Evolutionary conservation across 2,329 filamentous ascomycete species (phyloP).

Genomic region (Fusarium virguliforme): DNA sequence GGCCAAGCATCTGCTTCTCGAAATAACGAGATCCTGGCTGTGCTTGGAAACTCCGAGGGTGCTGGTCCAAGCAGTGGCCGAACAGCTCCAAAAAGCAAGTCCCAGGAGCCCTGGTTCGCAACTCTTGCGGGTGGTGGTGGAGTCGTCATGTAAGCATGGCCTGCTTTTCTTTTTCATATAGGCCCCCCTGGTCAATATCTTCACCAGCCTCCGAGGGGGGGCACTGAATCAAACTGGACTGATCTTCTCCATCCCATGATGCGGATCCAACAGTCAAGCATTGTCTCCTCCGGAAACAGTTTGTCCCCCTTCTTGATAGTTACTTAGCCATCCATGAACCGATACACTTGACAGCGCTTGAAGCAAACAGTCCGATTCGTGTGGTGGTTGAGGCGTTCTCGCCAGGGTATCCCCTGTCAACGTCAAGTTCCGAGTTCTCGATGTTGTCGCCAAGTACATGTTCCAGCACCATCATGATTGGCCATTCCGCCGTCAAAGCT

Average conservation of each 20-base stretch:
- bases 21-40: slow-evolving; percentile 18
- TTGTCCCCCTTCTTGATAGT: neutral
- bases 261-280: neutral
- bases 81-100: slow-evolving; percentile 39
- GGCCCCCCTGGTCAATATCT: slow-evolving; percentile 36
- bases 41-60: slow-evolving; percentile 6
- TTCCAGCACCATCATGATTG: slow-evolving; percentile 4
- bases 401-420: slow-evolving; percentile 16
- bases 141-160: slow-evolving; percentile 43
- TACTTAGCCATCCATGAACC: neutral
- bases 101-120: slow-evolving; percentile 27
- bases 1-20: slow-evolving; percentile 30
- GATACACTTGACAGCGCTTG: slow-evolving; percentile 9
- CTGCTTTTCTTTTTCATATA: slow-evolving; percentile 43
- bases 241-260: neutral
- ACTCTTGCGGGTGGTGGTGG: slow-evolving; percentile 36
- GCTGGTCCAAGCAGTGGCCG: slow-evolving; percentile 14
- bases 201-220: slow-evolving; percentile 9
- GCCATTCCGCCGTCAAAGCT: neutral
- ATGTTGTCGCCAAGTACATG: neutral
- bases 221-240: slow-evolving; percentile 3
- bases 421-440: slow-evolving; percentile 6
- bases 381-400: slow-evolving; percentile 1
- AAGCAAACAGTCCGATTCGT: neutral
- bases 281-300: slow-evolving; percentile 5